Evolutionary conservation across 768 basidiomycete species (phyloP), one percentile per base, ranked within the genome.

Genomic region (Strobilomyces dryophilus): DNA sequence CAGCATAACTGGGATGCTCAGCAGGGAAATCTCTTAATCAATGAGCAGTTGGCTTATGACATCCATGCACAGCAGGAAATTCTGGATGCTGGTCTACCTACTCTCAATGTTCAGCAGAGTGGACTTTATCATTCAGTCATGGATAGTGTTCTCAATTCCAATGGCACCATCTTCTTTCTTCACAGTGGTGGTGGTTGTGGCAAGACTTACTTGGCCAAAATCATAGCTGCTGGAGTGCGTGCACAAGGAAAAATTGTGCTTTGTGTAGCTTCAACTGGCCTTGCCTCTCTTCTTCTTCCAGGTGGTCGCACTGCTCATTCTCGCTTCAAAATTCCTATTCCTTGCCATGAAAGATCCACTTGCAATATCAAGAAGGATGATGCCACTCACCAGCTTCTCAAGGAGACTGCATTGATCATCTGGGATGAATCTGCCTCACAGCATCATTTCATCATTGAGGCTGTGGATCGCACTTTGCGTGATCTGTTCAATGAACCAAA

Each of bases 101-200:
- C 18, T 8, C 18, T 39, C 2, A 49, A 49, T 42, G 11, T 6
- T 4, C 4, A 49, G 6, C 49, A 49, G 8, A 32, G 40, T 3
- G 18, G 8, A 21, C 20, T 52, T 4, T 52, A 52, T 32, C 1
- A 45, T 24, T 21, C 47, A 21, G 52, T 53, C 24, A 17, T 47
- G 20, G 2, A 46, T 3, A 57, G 45, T 47, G 29, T 39, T 24
- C 24, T 24, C 14, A 2, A 24, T 21, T 40, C 44, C 8, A 1
- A 7, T 8, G 43, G 43, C 0, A 8, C 27, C 11, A 24, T 53
- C 0, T 77, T 76, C 55, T 79, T 78, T 45, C 51, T 79, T 8
- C 63, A 73, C 56, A 74, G 76, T 44, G 63, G 37, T 8, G 47
- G 47, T 39, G 36, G 47, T 15, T 48, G 36, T 48, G 27, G 47